Percentiles rank a stretch among this genome's conserved stretches.
These are phyloP conservation scores for Kregervanrija pseudodelftensis DNA, from an alignment of 805 yeast genomes.

Conservation along the genomic window DNA sequence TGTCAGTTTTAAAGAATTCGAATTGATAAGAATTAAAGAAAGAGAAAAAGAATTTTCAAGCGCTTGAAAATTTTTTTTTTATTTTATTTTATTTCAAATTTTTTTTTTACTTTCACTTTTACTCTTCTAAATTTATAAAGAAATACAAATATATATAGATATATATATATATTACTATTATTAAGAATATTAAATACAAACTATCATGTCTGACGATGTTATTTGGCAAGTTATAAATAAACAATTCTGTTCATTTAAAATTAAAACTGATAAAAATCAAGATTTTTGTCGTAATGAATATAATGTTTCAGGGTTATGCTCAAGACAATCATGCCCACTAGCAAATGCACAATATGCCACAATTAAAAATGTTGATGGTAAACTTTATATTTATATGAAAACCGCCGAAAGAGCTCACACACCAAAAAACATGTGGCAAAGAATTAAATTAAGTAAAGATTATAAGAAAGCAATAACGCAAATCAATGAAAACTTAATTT, in stretches of 20 bases:
- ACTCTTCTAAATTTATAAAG: no score
- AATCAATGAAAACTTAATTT: constrained; percentile 76
- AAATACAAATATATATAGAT: not conserved
- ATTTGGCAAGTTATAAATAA: constrained; percentile 97
- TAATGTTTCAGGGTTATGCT: constrained; percentile 91
- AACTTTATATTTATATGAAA: constrained; percentile 82
- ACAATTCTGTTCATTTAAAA: constrained; percentile 91
- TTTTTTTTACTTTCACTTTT: no score
- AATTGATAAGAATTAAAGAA: constrained; percentile 10
- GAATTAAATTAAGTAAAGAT: constrained; percentile 83
- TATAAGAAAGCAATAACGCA: constrained; percentile 83
- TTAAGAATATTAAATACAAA: not conserved
- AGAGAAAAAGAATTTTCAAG: no score
- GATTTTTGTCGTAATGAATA: constrained; percentile 93
- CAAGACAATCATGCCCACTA: constrained; percentile 89
- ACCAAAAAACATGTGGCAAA: constrained; percentile 92
- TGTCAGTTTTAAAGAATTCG: constrained; percentile 36
- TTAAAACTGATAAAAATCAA: constrained; percentile 75
- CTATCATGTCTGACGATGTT: constrained; percentile 38
- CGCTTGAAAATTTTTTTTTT: no score
- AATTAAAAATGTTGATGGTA: constrained; percentile 72
- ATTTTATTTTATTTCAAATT: no score
- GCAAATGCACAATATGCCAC: constrained; percentile 93
- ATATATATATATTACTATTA: constrained; percentile 19
- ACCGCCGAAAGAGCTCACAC: constrained; percentile 97